Conservation (phyloP, 192 early-diverging fungal genomes). For the Coemansia sp. region DNA sequence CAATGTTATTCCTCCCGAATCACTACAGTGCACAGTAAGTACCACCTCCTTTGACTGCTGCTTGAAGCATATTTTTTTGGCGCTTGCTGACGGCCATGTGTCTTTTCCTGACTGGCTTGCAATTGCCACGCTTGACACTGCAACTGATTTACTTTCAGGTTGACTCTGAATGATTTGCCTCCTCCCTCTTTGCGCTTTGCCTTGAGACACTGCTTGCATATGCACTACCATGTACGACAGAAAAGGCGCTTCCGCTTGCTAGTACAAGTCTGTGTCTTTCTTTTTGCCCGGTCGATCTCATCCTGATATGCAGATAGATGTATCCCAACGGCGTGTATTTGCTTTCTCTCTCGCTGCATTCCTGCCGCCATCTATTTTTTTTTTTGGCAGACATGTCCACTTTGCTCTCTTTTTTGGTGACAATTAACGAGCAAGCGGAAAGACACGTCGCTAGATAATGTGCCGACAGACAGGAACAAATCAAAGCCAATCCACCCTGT, state of each 20-base stretch:
- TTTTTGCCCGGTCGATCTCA: not conserved
- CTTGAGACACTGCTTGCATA: not conserved
- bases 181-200: not conserved
- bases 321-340: not conserved
- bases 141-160: not conserved
- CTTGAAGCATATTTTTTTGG: not conserved
- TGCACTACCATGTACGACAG: not conserved
- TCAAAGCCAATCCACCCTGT: not conserved
- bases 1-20: constrained; percentile 44
- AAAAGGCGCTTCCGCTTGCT: not conserved
- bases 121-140: not conserved
- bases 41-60: not conserved
- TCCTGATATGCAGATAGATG: not conserved
- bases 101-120: not conserved
- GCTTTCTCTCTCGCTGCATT: not conserved
- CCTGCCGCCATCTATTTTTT: no score
- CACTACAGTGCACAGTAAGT: constrained; percentile 52
- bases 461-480: no score
- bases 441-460: no score
- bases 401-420: no score
- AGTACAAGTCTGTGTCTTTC: not conserved
- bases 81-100: not conserved
- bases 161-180: constrained; percentile 2
- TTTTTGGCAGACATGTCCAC: no score
- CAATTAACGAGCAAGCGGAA: no score